Evolutionary conservation across 495 filamentous ascomycete species (phyloP), one percentile per base, ranked within the genome.

Genomic region (Melanomma pulvis-pyrius): DNA sequence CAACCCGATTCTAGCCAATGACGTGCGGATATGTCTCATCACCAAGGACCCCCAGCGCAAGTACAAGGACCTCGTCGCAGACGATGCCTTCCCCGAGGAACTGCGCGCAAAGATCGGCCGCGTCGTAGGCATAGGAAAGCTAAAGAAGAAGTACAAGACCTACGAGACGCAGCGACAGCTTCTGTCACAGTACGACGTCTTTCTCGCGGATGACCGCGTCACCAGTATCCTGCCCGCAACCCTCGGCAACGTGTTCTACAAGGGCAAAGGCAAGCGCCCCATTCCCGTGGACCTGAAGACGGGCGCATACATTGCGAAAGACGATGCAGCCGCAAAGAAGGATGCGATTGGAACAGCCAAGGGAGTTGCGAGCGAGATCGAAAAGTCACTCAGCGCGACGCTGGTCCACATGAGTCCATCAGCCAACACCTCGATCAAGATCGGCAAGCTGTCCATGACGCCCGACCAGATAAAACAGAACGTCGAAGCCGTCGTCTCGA

Each of bases 211-310:
- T 75, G 89, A 93, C 71, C 81, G 91, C 22, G 88, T 97, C 61
- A 80, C 92, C 64, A 90, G 86, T 63, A 84, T 83, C 63, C 81
- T 97, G n/a, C 89, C 91, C 19, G 82, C 82, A 25, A 79, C 86
- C 1, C 84, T 98, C 0, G 94, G 93, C 47, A 97, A 96, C 79
- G 84, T 83, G 0, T 97, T 98, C 80, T 96, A 91, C 84, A 85
- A 88, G 75, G 76, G 71, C 26, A 87, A 83, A 8, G 83, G 82
- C 73, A 97, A 97, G 82, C 84, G 92, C 22, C 94, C 94, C 0
- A 85, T 98, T 49, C 92, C 96, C 5, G 84, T 98, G n/a, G 82
- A 80, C 52, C 56, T 72, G 59, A 72, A 53, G 58, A 73, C 59
- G n/a, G 66, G 65, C n/a, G 69, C 65, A 17, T 50, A 36, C 46